A percentile compares a stretch with the other conserved stretches of the same genome.
Evolutionary conservation across 2,329 filamentous ascomycete genomes (phyloP).

Genomic region (Ceratocystis smalleyi): DNA sequence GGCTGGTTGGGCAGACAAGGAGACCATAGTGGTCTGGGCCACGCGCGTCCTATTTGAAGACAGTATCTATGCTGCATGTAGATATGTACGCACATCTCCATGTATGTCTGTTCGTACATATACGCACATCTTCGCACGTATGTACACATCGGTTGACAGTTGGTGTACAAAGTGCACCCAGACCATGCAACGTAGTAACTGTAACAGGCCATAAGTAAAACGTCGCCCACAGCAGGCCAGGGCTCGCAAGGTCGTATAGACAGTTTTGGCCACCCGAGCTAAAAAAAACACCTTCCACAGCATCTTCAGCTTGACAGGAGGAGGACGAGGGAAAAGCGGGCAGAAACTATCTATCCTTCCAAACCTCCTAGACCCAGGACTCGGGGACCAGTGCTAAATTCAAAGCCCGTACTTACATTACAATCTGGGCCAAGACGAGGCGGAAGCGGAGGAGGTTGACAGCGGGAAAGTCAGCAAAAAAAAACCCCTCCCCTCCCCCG

Average conservation of each 20-base stretch:
- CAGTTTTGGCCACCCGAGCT: background rate
- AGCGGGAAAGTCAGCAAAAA: background rate
- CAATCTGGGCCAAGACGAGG: no score
- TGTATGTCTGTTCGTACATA: background rate
- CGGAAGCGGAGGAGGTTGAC: background rate
- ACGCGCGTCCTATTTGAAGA: no score
- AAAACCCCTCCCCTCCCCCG: no score
- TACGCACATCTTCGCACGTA: background rate
- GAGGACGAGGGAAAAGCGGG: background rate
- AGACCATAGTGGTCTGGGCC: no score
- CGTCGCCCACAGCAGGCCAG: background rate
- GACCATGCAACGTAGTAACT: background rate
- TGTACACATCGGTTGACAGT: background rate
- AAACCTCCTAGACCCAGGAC: background rate
- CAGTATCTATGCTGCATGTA: no score
- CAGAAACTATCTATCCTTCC: background rate
- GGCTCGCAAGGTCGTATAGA: background rate
- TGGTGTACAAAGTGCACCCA: background rate
- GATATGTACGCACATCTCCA: background rate
- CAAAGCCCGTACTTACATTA: background rate
- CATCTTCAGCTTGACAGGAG: background rate
- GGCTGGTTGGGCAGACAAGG: no score
- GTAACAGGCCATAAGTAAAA: background rate
- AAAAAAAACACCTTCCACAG: background rate
- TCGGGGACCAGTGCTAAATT: background rate